phyloP scores from a whole-genome alignment of 2,329 filamentous ascomycete species.

The Aspergillus cejpii region DNA sequence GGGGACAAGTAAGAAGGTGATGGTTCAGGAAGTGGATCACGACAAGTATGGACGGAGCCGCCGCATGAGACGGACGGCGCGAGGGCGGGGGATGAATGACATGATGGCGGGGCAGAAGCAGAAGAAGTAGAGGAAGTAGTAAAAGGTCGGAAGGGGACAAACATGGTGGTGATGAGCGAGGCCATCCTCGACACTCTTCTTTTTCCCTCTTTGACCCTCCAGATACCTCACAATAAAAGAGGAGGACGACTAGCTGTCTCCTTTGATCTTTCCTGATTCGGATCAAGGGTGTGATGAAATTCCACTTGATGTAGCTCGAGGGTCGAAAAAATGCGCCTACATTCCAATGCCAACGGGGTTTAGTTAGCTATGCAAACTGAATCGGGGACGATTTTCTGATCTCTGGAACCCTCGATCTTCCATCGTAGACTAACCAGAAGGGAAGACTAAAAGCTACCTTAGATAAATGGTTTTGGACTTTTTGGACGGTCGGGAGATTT shows the following conservation, averaged over 20 bases:
- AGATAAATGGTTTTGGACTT: too few species aligned
- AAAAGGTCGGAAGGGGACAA: constrained; percentile 45
- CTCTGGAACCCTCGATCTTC: neutral
- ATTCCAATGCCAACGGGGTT: constrained; percentile 20
- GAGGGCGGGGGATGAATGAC: constrained; percentile 15
- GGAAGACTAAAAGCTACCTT: neutral
- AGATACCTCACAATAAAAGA: constrained; percentile 1
- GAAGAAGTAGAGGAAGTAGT: constrained; percentile 18
- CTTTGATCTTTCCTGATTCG: constrained; percentile 15
- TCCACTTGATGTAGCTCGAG: too few species aligned
- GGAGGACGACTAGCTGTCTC: constrained; percentile 5
- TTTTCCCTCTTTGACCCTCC: neutral
- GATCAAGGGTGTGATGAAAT: constrained; percentile 6
- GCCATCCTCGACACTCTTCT: constrained; percentile 49
- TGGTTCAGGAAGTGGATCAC: constrained; percentile 25
- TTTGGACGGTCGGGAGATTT: too few species aligned
- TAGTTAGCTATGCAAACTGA: neutral
- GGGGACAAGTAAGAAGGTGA: constrained; percentile 36
- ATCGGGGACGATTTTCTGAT: neutral
- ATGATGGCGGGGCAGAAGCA: constrained; percentile 15
- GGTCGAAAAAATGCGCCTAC: constrained; percentile 15
- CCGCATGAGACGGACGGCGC: constrained; percentile 26
- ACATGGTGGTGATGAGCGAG: constrained; percentile 77
- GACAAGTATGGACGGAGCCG: constrained; percentile 28
- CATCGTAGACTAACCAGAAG: neutral